Evolutionary conservation across 1,284 basidiomycete species (phyloP), one percentile per base, ranked within the genome.

Genomic region (Trichosporon inkin): DNA sequence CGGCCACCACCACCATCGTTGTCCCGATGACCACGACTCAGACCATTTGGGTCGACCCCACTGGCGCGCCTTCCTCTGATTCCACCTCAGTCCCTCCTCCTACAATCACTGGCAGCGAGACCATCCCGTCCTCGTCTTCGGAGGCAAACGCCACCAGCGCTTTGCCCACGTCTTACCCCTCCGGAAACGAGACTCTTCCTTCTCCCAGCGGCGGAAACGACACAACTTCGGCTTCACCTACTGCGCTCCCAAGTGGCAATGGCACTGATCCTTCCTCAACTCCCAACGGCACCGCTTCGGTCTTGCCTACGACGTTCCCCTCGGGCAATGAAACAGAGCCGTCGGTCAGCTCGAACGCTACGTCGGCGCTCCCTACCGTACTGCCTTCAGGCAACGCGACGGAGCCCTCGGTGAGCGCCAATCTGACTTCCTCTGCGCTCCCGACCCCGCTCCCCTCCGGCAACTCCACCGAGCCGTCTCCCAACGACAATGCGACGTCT

Each of bases 1-100:
- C 77, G 0, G 68, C 74, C 1, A 78, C 77, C 2, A 78, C 73
- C 1, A 77, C 74, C 1, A 63, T 77, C 5, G 61, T 70, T 8
- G 70, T 75, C 6, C 67, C 74, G 34, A 67, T 70, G 59, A 77
- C 75, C 2, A 65, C 56, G 17, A 77, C 75, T 10, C 62, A 71
- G 55, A 73, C 71, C 1, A 64, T 76, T 1, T 78, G 77, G 77
- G 74, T 74, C 5, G 60, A 66, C 20, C 67, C 73, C 3, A 71
- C 72, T 10, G 22, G 41, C 10, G 16, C 20, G 2, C 34, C 55
- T 36, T 49, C 44, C 22, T 49, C 44, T 28, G 44, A 49, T 24
- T 24, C 44, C 7, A 28, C 44, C 14, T 10, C 28, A 10, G 44
- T n/a, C 6, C 44, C 44, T 49, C 44, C 28, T 22, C 44, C 44